These are phyloP conservation scores for Gymnopus androsaceus DNA, from an alignment of 1,284 basidiomycete species.

Conservation along the genomic window DNA sequence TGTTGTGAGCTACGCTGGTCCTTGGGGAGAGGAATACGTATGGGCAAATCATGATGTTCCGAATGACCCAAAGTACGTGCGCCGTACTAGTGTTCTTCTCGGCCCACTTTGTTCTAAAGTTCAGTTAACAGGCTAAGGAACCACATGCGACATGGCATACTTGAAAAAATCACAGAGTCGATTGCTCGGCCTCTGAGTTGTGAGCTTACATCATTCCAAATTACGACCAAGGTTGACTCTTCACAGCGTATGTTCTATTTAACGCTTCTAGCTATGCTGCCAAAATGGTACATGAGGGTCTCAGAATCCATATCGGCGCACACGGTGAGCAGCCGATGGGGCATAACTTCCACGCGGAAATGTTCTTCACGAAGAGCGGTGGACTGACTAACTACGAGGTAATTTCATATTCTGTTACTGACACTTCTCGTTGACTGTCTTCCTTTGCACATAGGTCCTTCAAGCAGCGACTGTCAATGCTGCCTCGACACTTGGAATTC, in stretches of 20 bases:
- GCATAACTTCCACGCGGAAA: slow-evolving; percentile 72
- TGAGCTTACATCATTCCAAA: slow-evolving; percentile 31
- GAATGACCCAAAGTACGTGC: slow-evolving; percentile 60
- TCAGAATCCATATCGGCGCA: slow-evolving; percentile 67
- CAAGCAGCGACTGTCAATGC: slow-evolving; percentile 67
- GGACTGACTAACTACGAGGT: slow-evolving; percentile 55
- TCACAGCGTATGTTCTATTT: slow-evolving; percentile 58
- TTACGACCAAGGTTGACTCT: slow-evolving; percentile 24
- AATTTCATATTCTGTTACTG: background rate
- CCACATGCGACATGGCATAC: slow-evolving; percentile 62
- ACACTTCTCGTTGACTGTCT: background rate
- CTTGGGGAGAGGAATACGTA: slow-evolving; percentile 63
- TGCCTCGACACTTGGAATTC: slow-evolving; percentile 64
- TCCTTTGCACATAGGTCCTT: too few species aligned
- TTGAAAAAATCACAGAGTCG: slow-evolving; percentile 61
- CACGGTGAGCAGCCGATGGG: slow-evolving; percentile 74
- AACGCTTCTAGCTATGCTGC: slow-evolving; percentile 69
- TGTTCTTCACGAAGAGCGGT: slow-evolving; percentile 61
- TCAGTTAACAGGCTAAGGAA: slow-evolving; percentile 49
- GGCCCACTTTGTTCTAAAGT: background rate
- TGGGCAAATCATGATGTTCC: slow-evolving; percentile 68
- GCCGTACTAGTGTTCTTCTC: background rate
- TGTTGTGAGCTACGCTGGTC: slow-evolving; percentile 72
- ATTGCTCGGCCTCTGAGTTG: slow-evolving; percentile 59
- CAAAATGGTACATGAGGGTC: slow-evolving; percentile 62